Base-by-base conservation (phyloP, 768 basidiomycete species). In the Pulveroboletus ravenelii region DNA sequence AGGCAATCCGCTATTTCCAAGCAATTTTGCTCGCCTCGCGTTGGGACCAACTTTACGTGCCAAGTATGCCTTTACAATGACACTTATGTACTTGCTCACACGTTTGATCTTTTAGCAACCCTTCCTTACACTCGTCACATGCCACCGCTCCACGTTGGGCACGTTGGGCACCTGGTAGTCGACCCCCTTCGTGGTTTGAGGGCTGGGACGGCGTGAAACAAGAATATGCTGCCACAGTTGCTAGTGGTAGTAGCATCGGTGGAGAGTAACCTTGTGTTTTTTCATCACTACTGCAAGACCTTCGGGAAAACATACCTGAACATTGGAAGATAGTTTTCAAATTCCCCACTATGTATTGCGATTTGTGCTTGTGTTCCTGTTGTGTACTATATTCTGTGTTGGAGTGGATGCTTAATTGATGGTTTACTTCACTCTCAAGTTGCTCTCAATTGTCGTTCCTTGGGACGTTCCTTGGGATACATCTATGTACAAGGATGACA, bases 1-100 rank as follows among this genome's bases (percentile, higher is more conserved):
- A 2, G 90, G 88, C 0, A 79, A 83, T 56, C 90, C 89, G 13
- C 70, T 92, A 7, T 94, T 94, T 71, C 87, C 88, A 3, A 85
- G 80, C 56, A 88, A 80, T 62, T 94, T 92, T 67, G 80, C 87
- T 30, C 77, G 78, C 48, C 66, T 92, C 54, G 78, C 79, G 23
- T 57, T 77, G 32, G 79, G 78, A 31, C 88, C 89, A 18, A 89
- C 85, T 20, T 68, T 90, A 58, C 66, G 70, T 13, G 78, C 78
- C 15, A 80, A 74, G 77, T 78, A 58, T 40, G 77, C 65, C n/a
- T 35, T 45, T 17, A 5, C 20, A 9, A 18, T 29, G 35, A 10
- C 9, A 17, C 32, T 10, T 17, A 9, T 31, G 13, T 38, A 1
- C 40, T 41, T 15, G 3, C 52, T 62, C 30, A 54, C 8, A 13